These are phyloP conservation scores for Lactarius sanguifluus DNA, from an alignment of 768 basidiomycete species.

Conservation along the genomic window DNA sequence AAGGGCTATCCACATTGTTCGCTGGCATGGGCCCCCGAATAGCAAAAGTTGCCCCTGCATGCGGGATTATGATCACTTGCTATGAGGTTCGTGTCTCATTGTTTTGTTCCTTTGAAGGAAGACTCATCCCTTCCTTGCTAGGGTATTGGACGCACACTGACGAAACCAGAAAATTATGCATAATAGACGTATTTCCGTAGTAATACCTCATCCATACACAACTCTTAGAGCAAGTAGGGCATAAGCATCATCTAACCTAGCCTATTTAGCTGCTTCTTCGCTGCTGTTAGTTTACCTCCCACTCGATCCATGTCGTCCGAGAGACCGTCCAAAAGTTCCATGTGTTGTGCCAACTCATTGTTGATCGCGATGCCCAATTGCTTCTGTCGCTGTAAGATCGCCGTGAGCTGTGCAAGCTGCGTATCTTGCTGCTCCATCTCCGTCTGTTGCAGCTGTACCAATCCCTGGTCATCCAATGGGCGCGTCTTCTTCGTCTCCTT, in stretches of 20 bases:
- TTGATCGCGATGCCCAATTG: constrained; percentile 85
- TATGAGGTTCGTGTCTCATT: constrained; percentile 65
- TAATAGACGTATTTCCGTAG: constrained; percentile 20
- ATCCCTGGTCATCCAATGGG: constrained; percentile 80
- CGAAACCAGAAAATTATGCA: constrained; percentile 34
- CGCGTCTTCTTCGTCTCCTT: constrained; percentile 85
- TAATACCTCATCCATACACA: constrained; percentile 14
- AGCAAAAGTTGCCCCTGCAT: constrained; percentile 95
- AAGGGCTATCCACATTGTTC: constrained; percentile 77
- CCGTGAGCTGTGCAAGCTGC: constrained; percentile 75
- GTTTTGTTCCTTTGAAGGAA: constrained; percentile 4
- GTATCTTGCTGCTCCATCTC: constrained; percentile 84
- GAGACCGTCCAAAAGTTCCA: constrained; percentile 81
- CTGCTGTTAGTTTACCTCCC: constrained; percentile 71
- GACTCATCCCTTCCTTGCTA: constrained; percentile 34
- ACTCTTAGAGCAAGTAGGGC: not conserved
- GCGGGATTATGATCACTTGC: constrained; percentile 97
- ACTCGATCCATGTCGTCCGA: constrained; percentile 73
- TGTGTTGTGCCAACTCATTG: constrained; percentile 79
- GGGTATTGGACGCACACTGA: constrained; percentile 60
- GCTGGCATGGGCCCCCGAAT: constrained; percentile 85
- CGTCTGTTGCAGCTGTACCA: constrained; percentile 74
- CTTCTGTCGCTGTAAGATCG: constrained; percentile 81
- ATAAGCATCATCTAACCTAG: constrained; percentile 48
- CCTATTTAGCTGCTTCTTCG: constrained; percentile 81